phyloP scores from a whole-genome alignment of 2,329 filamentous ascomycete species.

The Fusarium nisikadoi region DNA sequence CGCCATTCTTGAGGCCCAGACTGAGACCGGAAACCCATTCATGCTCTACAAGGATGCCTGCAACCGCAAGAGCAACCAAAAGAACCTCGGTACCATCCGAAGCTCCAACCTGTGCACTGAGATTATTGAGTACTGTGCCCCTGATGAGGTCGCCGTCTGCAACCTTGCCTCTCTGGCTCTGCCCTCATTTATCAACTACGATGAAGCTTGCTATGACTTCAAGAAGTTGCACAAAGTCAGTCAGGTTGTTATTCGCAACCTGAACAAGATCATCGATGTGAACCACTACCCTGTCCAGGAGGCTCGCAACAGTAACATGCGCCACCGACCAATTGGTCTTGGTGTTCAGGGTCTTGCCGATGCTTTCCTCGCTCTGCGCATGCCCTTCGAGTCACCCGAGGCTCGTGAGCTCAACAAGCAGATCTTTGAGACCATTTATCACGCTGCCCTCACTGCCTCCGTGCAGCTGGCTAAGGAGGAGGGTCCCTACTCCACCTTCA shows the following conservation, averaged over 20 bases:
- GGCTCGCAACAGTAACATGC: constrained; percentile 95
- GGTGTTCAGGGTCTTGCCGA: constrained; percentile 98
- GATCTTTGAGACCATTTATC: constrained; percentile 99
- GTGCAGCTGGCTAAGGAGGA: constrained; percentile 84
- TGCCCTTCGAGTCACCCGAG: constrained; percentile 97
- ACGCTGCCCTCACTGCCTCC: constrained; percentile 90
- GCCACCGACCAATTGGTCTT: constrained; percentile 93
- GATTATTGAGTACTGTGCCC: constrained; percentile 96
- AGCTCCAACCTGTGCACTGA: constrained; percentile 99
- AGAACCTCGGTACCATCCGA: constrained; percentile 98
- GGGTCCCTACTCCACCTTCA: constrained; percentile 88
- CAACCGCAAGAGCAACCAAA: constrained; percentile 99
- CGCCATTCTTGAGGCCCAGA: constrained; percentile 96
- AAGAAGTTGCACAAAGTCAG: constrained; percentile 95
- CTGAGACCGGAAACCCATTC: constrained; percentile 98
- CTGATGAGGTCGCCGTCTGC: constrained; percentile 98
- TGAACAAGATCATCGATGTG: constrained; percentile 98
- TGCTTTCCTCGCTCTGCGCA: constrained; percentile 94
- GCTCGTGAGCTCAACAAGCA: constrained; percentile 95
- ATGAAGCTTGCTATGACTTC: constrained; percentile 89
- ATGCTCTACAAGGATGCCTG: constrained; percentile 99
- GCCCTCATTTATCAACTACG: constrained; percentile 89
- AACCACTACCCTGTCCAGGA: constrained; percentile 98
- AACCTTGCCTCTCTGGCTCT: constrained; percentile 95
- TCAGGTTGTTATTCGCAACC: constrained; percentile 90